A percentile compares a stretch with the other conserved stretches of the same genome.
Conservation (phyloP, 2,329 filamentous ascomycete genomes). For the Beauveria pseudobassiana region DNA sequence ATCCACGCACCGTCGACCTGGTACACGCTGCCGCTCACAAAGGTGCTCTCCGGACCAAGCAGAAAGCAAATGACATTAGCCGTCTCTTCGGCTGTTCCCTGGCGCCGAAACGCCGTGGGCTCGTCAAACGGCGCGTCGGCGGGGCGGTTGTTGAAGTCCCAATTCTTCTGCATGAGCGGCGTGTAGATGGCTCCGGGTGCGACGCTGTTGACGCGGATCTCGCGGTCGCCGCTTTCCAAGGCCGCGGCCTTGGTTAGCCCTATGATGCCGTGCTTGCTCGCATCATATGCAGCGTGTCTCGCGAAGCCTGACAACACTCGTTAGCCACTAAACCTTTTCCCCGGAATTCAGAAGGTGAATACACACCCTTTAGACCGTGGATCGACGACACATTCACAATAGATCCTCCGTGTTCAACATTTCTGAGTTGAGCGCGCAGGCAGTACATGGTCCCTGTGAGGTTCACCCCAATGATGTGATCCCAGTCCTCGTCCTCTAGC, state of each 20-base stretch:
- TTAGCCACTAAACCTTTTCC: slow-evolving; percentile 18
- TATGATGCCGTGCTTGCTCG: slow-evolving; percentile 28
- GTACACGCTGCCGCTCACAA: slow-evolving; percentile 38
- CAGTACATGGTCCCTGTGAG: slow-evolving; percentile 43
- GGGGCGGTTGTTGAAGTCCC: slow-evolving; percentile 25
- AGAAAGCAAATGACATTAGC: slow-evolving; percentile 40
- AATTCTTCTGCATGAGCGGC: slow-evolving; percentile 38
- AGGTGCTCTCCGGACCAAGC: slow-evolving; percentile 37
- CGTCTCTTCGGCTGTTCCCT: slow-evolving; percentile 40
- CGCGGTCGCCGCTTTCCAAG: slow-evolving; percentile 29
- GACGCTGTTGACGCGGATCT: slow-evolving; percentile 37
- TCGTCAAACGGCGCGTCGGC: slow-evolving; percentile 34
- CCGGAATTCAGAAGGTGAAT: no score
- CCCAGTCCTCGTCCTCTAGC: slow-evolving; percentile 38
- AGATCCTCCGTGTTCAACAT: slow-evolving; percentile 42
- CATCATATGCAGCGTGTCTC: slow-evolving; percentile 25
- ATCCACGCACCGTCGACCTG: slow-evolving; percentile 36
- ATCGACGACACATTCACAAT: slow-evolving; percentile 52
- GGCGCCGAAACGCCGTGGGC: slow-evolving; percentile 32
- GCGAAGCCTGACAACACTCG: slow-evolving; percentile 21
- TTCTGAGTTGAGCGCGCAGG: slow-evolving; percentile 34
- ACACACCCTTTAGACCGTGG: slow-evolving; percentile 32
- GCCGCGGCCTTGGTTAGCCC: slow-evolving; percentile 26
- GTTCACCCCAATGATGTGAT: slow-evolving; percentile 38
- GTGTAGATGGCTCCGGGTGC: slow-evolving; percentile 41